Conservation (phyloP, 78 protist species). For the Dictyostelium brefeldianum region DNA sequence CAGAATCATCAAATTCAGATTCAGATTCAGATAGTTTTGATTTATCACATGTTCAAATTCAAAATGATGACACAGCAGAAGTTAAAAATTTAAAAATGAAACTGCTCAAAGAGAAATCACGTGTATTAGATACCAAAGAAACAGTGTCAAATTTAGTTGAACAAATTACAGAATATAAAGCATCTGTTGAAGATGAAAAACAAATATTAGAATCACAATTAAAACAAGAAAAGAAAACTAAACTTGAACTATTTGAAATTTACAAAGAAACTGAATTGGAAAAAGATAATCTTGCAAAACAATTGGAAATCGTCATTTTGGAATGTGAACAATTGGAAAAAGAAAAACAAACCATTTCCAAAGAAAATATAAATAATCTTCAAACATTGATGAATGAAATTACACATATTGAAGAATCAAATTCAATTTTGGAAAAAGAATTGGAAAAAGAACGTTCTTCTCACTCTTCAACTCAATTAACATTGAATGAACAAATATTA, state of each 20-base stretch:
- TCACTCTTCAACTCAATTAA: not conserved
- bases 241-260: conserved; percentile 63
- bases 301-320: conserved; percentile 44
- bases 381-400: conserved; percentile 75
- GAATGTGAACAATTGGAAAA: conserved; percentile 72
- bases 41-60: conserved; percentile 41
- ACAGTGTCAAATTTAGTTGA: conserved; percentile 43
- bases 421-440: conserved; percentile 45
- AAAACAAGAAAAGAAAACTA: conserved; percentile 70
- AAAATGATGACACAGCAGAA: conserved; percentile 43
- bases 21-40: conserved; percentile 36
- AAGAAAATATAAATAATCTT: conserved; percentile 63
- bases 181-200: conserved; percentile 66
- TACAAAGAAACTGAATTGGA: conserved; percentile 65
- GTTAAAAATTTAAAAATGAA: conserved; percentile 63
- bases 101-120: conserved; percentile 55
- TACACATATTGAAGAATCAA: conserved; percentile 63
- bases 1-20: not conserved
- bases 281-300: conserved; percentile 42
- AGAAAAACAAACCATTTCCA: conserved; percentile 68
- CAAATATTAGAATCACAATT: conserved; percentile 10
- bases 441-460: conserved; percentile 53
- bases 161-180: conserved; percentile 61
- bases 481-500: conserved; percentile 9
- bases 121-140: conserved; percentile 65